Evolutionary conservation across 805 yeast genomes (phyloP).

Genomic region (Nematodospora valgi): DNA sequence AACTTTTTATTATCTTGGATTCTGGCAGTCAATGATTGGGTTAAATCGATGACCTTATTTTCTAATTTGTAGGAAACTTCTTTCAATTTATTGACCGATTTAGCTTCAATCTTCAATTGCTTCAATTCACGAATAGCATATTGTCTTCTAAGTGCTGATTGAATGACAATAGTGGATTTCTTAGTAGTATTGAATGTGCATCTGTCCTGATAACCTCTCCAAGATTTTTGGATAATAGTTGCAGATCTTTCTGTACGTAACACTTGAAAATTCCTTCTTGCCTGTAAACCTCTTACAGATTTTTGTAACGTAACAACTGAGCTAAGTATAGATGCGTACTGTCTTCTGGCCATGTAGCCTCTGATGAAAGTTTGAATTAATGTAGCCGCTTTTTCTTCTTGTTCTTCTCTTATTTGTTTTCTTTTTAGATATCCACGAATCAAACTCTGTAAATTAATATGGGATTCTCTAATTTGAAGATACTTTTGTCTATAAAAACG

Average conservation of each 20-base stretch:
- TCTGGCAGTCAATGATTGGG: constrained; percentile 76
- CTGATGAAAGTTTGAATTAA: constrained; percentile 67
- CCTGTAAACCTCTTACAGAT: constrained; percentile 46
- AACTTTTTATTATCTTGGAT: constrained; percentile 79
- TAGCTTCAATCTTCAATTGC: constrained; percentile 77
- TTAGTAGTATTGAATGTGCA: constrained; percentile 41
- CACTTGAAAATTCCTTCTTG: constrained; percentile 50
- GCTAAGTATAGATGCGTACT: constrained; percentile 25
- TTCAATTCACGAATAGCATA: constrained; percentile 65
- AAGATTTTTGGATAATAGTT: constrained; percentile 62
- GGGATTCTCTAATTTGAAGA: constrained; percentile 49
- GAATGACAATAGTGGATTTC: constrained; percentile 65
- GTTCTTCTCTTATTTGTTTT: constrained; percentile 48
- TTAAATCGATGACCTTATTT: constrained; percentile 94
- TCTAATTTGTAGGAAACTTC: constrained; percentile 92
- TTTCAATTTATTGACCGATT: constrained; percentile 82
- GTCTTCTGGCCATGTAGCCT: constrained; percentile 47
- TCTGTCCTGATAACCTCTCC: constrained; percentile 70
- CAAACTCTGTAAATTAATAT: constrained; percentile 55
- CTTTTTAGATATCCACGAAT: constrained; percentile 65
- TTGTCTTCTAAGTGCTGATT: constrained; percentile 73
- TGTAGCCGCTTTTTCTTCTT: constrained; percentile 60
- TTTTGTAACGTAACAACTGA: constrained; percentile 46
- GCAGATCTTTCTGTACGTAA: constrained; percentile 63
- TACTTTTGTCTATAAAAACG: constrained; percentile 60